Evolutionary conservation across 148 eudicot genomes (phyloP), one percentile per base, ranked within the genome.

Genomic region (Chenopodium quinoa): DNA sequence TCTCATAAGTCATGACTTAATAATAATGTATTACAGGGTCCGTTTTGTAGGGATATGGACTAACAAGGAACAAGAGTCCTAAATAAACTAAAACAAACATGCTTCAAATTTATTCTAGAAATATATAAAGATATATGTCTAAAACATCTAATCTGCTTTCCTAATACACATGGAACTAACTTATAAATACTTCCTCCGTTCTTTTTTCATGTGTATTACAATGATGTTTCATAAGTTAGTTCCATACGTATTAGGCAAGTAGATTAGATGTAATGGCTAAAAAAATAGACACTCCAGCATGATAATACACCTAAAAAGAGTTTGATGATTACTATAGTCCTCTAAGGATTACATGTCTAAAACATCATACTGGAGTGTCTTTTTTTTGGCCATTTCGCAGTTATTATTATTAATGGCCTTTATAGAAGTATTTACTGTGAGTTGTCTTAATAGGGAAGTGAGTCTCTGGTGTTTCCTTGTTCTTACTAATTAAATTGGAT

Each of bases 401-500:
- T 32, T 69, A 56, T 56, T 16, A 2, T n/a, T 16, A 69, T 29
- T 7, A 9, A 22, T 40, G 7, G 44, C 73, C 46, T 69, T 69
- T 66, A 10, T 23, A 10, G 46, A 25, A 73, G 47, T 31, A 37
- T 76, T 68, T 31, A 32, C 46, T 16, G 22, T 75, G 75, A 54
- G 40, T 31, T 69, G 34, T 82, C 73, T 58, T 75, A 20, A 63
- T 48, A 25, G 44, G 31, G 32, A 14, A 69, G 73, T 63, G 62
- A 47, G 12, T 75, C 47, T 80, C 48, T 73, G 60, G 29, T 78
- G 66, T 74, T 27, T 74, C 52, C 22, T 50, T 67, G 66, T 73
- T 52, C 66, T 56, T 68, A 17, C 47, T 69, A 46, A 75, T 75
- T 69, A 40, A 75, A 17, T 83, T 47, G 72, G 68, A 32, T 76